Conservation (phyloP, 176 grass and related monocot genomes). For the Juncus effusus region DNA sequence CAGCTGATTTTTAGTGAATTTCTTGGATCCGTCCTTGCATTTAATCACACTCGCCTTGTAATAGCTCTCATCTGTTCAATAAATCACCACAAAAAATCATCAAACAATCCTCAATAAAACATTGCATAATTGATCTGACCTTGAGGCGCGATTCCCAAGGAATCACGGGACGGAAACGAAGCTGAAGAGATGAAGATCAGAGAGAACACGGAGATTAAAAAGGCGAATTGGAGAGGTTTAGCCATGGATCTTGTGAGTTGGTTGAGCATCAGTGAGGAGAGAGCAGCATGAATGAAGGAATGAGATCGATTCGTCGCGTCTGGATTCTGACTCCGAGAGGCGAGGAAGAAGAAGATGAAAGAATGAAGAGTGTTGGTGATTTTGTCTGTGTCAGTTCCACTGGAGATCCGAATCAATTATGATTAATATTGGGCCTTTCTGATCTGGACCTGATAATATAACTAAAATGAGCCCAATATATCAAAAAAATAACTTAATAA, state of each 20-base stretch:
- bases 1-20: conserved; percentile 70
- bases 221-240: conserved; percentile 1
- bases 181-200: conserved; percentile 27
- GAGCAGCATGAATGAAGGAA: conserved; percentile 4
- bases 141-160: conserved; percentile 65
- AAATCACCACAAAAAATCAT: conserved; percentile 16
- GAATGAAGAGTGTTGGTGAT: too few relatives aligned
- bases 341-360: background rate
- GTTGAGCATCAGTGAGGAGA: background rate
- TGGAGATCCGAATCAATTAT: too few relatives aligned
- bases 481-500: too few relatives aligned
- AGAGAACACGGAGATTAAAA: conserved; percentile 30
- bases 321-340: background rate
- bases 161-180: conserved; percentile 39
- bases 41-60: conserved; percentile 70
- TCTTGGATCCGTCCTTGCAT: conserved; percentile 88
- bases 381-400: too few relatives aligned
- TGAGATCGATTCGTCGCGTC: conserved; percentile 3
- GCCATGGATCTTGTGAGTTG: conserved; percentile 14
- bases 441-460: too few relatives aligned
- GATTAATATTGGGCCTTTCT: too few relatives aligned
- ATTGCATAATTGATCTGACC: conserved; percentile 32
- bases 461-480: too few relatives aligned
- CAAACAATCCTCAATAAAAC: conserved; percentile 5
- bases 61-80: conserved; percentile 72